Conservation (phyloP, 306 rosid genomes). For the Quercus glauca region DNA sequence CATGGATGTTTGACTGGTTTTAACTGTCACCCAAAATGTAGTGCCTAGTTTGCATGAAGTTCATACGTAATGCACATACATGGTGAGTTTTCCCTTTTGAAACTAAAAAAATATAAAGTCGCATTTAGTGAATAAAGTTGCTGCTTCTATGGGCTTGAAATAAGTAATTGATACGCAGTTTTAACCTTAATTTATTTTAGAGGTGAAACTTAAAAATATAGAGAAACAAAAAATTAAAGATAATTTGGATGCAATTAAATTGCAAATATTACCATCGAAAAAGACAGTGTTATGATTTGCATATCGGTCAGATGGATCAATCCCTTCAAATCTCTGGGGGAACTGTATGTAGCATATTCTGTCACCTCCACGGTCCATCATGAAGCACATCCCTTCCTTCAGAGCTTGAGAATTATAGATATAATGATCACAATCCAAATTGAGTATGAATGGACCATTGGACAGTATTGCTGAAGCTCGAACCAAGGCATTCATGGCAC, state of each 20-base stretch:
- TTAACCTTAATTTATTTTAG: too few species aligned
- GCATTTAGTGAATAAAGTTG: too few species aligned
- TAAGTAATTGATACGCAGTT: too few species aligned
- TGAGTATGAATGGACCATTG: slow-evolving; percentile 78
- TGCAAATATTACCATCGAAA: slow-evolving; percentile 61
- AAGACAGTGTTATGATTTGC: slow-evolving; percentile 90
- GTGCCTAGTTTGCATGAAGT: too few species aligned
- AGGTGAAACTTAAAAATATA: too few species aligned
- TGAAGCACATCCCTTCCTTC: slow-evolving; percentile 81
- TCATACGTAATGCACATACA: not conserved
- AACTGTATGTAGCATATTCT: slow-evolving; percentile 79
- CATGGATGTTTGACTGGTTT: too few species aligned
- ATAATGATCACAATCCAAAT: slow-evolving; percentile 82
- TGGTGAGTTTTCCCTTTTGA: not conserved
- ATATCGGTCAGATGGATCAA: slow-evolving; percentile 85
- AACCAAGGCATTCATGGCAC: slow-evolving; percentile 92
- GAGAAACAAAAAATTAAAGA: too few species aligned
- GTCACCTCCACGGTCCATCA: slow-evolving; percentile 91
- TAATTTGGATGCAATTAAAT: too few species aligned
- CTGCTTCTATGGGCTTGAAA: too few species aligned
- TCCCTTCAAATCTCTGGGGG: slow-evolving; percentile 87
- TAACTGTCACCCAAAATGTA: too few species aligned
- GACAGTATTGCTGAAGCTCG: slow-evolving; percentile 81
- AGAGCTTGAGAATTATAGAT: slow-evolving; percentile 60
- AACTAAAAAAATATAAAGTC: too few species aligned